Conservation (phyloP, 768 basidiomycete species). For the Suillus lakei region DNA sequence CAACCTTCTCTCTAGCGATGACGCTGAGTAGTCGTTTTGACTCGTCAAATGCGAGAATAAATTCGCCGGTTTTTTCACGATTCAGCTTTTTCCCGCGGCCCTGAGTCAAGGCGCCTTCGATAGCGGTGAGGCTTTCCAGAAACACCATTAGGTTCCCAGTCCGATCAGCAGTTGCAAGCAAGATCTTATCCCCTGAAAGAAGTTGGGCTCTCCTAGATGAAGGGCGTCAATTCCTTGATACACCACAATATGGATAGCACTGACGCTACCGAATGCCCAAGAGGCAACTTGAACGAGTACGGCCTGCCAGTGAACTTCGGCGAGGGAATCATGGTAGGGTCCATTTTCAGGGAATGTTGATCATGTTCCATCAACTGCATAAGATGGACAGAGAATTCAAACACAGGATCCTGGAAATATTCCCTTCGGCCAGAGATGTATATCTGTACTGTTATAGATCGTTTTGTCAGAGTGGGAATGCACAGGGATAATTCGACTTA, state of each 20-base stretch:
- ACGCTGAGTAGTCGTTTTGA: constrained; percentile 52
- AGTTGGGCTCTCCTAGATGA: constrained; percentile 43
- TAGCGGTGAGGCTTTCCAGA: constrained; percentile 36
- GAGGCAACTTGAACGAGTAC: constrained; percentile 23
- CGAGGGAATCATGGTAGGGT: constrained; percentile 25
- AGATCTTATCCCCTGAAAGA: constrained; percentile 44
- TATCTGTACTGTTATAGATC: neutral
- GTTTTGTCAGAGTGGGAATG: neutral
- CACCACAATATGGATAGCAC: neutral
- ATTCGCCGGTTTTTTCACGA: constrained; percentile 52
- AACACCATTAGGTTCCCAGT: constrained; percentile 42
- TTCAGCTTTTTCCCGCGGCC: constrained; percentile 39
- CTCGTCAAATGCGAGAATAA: constrained; percentile 57
- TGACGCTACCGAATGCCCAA: constrained; percentile 21
- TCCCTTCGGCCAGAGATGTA: constrained; percentile 24
- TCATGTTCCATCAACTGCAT: constrained; percentile 34
- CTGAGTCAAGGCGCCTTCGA: constrained; percentile 38
- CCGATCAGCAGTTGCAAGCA: constrained; percentile 46
- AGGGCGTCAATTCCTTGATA: neutral
- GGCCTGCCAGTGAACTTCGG: constrained; percentile 21
- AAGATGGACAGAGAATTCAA: constrained; percentile 26
- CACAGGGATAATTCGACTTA: neutral
- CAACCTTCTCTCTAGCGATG: constrained; percentile 47
- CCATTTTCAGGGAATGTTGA: constrained; percentile 30
- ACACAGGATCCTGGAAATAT: constrained; percentile 22